A percentile compares a stretch with the other conserved stretches of the same genome.
phyloP scores from a whole-genome alignment of 225 moss, liverwort and hornwort genomes.

The Pleurozium schreberi region DNA sequence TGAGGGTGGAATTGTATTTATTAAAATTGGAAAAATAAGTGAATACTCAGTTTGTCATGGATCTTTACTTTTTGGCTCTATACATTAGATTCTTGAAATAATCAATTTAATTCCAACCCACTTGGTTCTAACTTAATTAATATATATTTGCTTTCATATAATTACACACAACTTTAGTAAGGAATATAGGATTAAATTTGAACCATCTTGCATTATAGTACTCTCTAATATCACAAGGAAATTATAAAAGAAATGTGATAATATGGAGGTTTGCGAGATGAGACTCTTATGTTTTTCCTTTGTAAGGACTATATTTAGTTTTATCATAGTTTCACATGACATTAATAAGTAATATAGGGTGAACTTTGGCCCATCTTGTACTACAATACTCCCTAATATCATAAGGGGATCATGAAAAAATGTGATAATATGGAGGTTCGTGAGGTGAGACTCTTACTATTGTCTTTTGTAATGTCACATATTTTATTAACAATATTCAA shows the following conservation, averaged over 20 bases:
- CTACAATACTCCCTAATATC: neutral
- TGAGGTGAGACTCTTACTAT: neutral
- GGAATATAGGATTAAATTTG: too few species aligned
- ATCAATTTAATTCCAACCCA: neutral
- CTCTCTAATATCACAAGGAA: too few species aligned
- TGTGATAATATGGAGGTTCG: neutral
- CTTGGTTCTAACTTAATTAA: too few species aligned
- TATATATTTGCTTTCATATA: too few species aligned
- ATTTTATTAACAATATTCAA: neutral
- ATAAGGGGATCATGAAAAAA: neutral
- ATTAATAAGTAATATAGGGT: neutral
- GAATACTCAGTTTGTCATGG: neutral
- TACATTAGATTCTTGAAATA: neutral
- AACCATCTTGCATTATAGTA: too few species aligned
- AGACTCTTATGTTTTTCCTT: too few species aligned
- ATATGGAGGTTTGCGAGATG: neutral
- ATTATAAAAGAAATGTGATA: too few species aligned
- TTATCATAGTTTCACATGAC: neutral
- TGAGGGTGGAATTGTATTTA: accelerated
- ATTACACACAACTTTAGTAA: too few species aligned
- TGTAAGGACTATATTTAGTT: too few species aligned
- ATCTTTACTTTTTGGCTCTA: neutral
- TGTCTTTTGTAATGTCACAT: neutral
- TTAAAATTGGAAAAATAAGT: neutral
- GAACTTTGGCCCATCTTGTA: neutral